A percentile compares a stretch with the other conserved stretches of the same genome.
phyloP scores from a whole-genome alignment of 129 eudicot genomes.

The Flaveria trinervia region DNA sequence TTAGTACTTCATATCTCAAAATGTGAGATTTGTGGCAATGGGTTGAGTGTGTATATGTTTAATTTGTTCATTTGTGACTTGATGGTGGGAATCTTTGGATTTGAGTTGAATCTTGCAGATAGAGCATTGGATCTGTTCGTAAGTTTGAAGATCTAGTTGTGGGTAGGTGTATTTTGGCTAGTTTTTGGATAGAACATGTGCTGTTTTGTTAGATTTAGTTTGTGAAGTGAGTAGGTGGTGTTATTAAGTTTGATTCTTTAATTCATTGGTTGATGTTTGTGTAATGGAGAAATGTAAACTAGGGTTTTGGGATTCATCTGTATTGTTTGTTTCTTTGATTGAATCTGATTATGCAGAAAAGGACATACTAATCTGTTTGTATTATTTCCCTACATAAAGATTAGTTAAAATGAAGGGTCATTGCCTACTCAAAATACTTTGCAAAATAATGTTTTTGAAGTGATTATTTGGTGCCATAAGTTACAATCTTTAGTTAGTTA shows the following conservation, averaged over 20 bases:
- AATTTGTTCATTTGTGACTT: conserved; percentile 8
- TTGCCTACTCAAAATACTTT: no score
- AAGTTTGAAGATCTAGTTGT: conserved; percentile 52
- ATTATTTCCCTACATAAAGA: neutral
- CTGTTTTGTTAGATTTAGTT: conserved; percentile 25
- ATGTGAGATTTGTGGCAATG: conserved; percentile 32
- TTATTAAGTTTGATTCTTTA: conserved; percentile 14
- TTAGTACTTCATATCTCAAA: conserved; percentile 19
- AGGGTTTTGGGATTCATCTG: conserved; percentile 21
- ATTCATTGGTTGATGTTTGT: conserved; percentile 15
- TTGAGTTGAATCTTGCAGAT: conserved; percentile 30
- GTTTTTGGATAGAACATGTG: conserved; percentile 6
- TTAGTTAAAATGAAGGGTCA: neutral
- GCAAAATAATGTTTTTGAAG: no score
- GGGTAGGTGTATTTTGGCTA: conserved; percentile 25
- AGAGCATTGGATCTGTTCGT: conserved; percentile 49
- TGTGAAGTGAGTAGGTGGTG: conserved; percentile 15
- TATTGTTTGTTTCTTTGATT: conserved; percentile 6
- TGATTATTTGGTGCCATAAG: no score
- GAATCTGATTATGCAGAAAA: conserved; percentile 24
- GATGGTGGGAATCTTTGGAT: conserved; percentile 26
- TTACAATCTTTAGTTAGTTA: no score
- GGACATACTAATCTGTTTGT: neutral
- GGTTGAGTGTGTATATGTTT: conserved; percentile 21
- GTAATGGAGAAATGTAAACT: conserved; percentile 25